Base-by-base conservation (phyloP, 192 early-diverging fungal genomes). In the Coemansia brasiliensis region DNA sequence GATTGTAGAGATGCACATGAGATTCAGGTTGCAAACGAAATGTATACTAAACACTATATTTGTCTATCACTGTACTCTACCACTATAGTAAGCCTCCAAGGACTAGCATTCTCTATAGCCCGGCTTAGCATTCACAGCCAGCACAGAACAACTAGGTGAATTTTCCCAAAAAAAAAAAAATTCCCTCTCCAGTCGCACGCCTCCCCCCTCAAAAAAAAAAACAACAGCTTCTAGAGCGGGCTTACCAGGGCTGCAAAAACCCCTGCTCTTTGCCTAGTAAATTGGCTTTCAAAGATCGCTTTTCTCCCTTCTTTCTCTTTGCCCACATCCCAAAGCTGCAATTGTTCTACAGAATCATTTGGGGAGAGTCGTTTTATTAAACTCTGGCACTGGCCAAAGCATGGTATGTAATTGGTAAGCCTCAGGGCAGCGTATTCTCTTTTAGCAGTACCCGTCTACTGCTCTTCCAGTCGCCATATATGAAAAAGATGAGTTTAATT, bases 11-110 rank as follows among this genome's bases (percentile, higher is more conserved):
- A 35, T 7, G 32, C 32, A 35, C 32, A 35, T 7, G 32, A 35
- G 32, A 35, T 35, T 35, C 32, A 35, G 32, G 32, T 10, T 35
- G 32, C 32, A 5, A 35, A 35, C 32, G 32, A 7, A 35, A 35
- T 51, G 40, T 45, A 57, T 57, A 57, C 45, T 57, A 43, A 57
- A 26, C 55, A 57, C 55, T 57, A 57, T 57, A 57, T 57, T 27
- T 57, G 55, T 7, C 55, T 57, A 57, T 22, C 24, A 5, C 49
- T 16, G 26, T 15, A 32, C 26, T 29, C 29, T 42, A 42, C 8
- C 55, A 57, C 41, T 57, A 57, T 57, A 57, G 55, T 57, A 57
- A 40, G 52, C 52, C 52, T 55, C 51, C 39, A 15, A 21, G 16
- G 20, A 40, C 20, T 53, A 53, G 51, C 37, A 27, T 26, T 32